A percentile compares a stretch with the other conserved stretches of the same genome.
Evolutionary conservation across 305 asterid genomes (phyloP).

Genomic region (Fraxinus ornus): DNA sequence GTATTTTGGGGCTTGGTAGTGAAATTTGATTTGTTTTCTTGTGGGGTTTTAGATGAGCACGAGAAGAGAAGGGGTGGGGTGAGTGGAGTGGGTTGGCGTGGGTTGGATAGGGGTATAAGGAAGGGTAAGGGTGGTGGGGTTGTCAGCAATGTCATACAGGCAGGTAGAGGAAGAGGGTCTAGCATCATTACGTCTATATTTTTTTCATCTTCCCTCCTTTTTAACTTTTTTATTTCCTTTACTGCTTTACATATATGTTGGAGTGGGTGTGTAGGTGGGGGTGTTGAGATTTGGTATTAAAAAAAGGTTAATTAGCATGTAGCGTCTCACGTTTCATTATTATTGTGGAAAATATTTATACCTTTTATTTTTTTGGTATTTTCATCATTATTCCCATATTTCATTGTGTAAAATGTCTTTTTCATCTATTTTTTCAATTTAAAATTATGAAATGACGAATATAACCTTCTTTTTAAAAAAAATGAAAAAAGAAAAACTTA

Average conservation of each 20-base stretch:
- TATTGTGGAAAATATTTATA: no score
- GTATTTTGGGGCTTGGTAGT: conserved; percentile 15
- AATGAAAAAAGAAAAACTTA: no score
- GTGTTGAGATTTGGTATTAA: no score
- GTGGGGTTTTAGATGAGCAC: conserved; percentile 12
- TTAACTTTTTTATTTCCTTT: background rate
- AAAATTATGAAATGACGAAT: no score
- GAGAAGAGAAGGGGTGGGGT: background rate
- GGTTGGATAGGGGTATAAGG: background rate
- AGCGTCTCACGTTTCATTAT: no score
- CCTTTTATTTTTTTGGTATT: no score
- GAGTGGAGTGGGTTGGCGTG: background rate
- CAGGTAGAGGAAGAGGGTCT: conserved; percentile 21
- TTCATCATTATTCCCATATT: no score
- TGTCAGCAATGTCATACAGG: conserved; percentile 25
- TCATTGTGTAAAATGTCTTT: no score
- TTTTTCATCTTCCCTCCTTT: conserved; percentile 1
- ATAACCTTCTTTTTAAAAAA: no score
- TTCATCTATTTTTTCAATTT: no score
- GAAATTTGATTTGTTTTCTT: conserved; percentile 21
- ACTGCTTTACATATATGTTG: background rate
- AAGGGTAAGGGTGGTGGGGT: background rate
- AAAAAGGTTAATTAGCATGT: no score
- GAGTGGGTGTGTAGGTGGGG: background rate
- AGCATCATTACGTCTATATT: conserved; percentile 21